A percentile compares a stretch with the other conserved stretches of the same genome.
Evolutionary conservation across 2,329 filamentous ascomycete species (phyloP).

Genomic region (Stachybotrys echinatus): DNA sequence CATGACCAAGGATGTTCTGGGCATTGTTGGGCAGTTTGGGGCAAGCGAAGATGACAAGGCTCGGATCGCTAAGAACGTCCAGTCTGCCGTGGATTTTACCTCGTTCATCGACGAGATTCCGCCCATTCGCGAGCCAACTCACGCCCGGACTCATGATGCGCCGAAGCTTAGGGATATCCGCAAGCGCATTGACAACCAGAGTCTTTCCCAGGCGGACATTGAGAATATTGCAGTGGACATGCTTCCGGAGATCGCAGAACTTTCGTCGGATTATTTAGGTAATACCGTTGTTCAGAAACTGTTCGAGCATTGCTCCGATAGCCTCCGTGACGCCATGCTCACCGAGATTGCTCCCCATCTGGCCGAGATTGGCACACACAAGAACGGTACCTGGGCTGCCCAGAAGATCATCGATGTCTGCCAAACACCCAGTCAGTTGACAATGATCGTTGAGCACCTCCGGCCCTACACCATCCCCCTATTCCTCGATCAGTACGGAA

Average conservation of each 20-base stretch:
- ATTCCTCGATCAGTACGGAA: constrained; percentile 96
- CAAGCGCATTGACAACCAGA: constrained; percentile 95
- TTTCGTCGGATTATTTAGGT: constrained; percentile 92
- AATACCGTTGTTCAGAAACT: constrained; percentile 99
- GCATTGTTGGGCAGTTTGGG: constrained; percentile 85
- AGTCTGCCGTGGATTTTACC: constrained; percentile 70
- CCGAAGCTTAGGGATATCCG: constrained; percentile 92
- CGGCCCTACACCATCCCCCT: constrained; percentile 83
- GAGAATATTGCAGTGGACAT: constrained; percentile 89
- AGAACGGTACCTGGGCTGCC: constrained; percentile 98
- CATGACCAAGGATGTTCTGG: constrained; percentile 74
- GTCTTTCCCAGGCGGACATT: constrained; percentile 78
- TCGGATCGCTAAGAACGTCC: constrained; percentile 68
- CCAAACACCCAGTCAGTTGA: constrained; percentile 77
- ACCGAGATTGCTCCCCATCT: constrained; percentile 82
- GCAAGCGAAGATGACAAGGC: constrained; percentile 72
- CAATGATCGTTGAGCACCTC: constrained; percentile 76
- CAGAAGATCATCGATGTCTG: constrained; percentile 99
- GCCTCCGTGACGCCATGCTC: constrained; percentile 87
- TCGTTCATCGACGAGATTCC: constrained; percentile 78
- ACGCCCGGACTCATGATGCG: constrained; percentile 86
- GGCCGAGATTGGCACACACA: constrained; percentile 95
- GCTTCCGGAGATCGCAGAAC: constrained; percentile 92
- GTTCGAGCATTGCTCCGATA: constrained; percentile 92
- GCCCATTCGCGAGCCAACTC: constrained; percentile 80